Percentiles rank a stretch among this genome's conserved stretches.
These are phyloP conservation scores for Heterobasidion annosum DNA, from an alignment of 1,284 basidiomycete species.

Conservation along the genomic window DNA sequence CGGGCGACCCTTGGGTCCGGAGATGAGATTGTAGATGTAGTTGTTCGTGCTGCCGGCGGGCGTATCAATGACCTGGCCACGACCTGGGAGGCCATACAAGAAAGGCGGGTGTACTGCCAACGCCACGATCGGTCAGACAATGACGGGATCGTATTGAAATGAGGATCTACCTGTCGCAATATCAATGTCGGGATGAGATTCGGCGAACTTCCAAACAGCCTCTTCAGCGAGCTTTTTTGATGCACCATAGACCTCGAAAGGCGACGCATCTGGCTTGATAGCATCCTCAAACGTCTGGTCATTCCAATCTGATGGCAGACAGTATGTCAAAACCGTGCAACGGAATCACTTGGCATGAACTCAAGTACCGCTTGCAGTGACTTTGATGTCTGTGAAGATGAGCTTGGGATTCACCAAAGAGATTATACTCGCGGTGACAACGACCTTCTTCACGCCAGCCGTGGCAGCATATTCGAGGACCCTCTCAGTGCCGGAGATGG, in stretches of 20 bases:
- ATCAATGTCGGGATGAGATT: slow-evolving; percentile 23
- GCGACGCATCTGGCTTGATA: neutral
- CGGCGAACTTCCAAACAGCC: slow-evolving; percentile 26
- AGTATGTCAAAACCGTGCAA: neutral
- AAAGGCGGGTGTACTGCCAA: slow-evolving; percentile 1
- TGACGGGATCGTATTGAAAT: neutral
- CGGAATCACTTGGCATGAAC: neutral
- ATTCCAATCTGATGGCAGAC: neutral
- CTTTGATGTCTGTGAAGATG: neutral
- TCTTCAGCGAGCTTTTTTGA: slow-evolving; percentile 26
- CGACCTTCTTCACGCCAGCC: neutral
- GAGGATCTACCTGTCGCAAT: slow-evolving; percentile 19
- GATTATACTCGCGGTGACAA: neutral
- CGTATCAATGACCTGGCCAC: neutral
- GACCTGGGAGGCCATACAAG: slow-evolving; percentile 1
- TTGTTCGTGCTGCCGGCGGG: neutral
- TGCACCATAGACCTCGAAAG: slow-evolving; percentile 19
- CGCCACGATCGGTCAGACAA: neutral
- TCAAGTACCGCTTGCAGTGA: neutral
- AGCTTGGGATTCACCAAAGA: neutral
- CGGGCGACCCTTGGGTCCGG: neutral
- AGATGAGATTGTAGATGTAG: neutral
- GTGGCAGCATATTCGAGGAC: neutral
- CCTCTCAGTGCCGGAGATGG: neutral
- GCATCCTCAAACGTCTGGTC: neutral